Base-by-base conservation (phyloP, 2,329 filamentous ascomycete genomes). In the Hymenoscyphus linearis region DNA sequence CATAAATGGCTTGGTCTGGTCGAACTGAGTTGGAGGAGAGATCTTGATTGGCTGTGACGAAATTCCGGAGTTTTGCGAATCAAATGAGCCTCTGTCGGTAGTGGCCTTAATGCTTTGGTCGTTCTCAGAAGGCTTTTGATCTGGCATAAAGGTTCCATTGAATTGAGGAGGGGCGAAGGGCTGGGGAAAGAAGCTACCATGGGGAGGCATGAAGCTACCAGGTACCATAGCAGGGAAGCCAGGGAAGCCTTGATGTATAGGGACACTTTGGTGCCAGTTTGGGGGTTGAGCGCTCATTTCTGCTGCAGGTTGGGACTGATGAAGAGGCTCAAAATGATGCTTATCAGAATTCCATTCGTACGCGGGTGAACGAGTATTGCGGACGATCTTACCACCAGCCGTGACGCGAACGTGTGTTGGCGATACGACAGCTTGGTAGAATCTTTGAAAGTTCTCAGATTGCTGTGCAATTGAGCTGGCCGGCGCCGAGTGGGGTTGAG, bases 351-450 rank as follows among this genome's bases (percentile, higher is more conserved):
- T 72, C 63, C 66, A 70, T 35, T 70, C 67, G 34, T 71, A 69
- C 35, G 57, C 47, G 37, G 69, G 68, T 53, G 65, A 79, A 52
- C 84, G 79, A 36, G 80, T 86, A 68, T 88, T 88, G 55, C 85
- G 85, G 1, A 88, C 85, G 67, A 88, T 88, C 40, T 84, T 79
- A 50, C 85, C 85, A 61, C 85, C 85, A 62, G 85, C 85, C 22
- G 85, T 88, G 56, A 88, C 85, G 16, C 85, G 82, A 64, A 88
- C 81, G 71, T 88, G 84, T 14, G 84, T 85, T 7, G 85, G 85
- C 36, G 85, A 88, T 4, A 84, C 80, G n/a, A 88, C 85, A 12
- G 85, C 84, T 70, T 85, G 85, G 74, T 85, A 87, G 70, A 88
- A 88, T 58, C 81, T 79, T 71, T 86, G 82, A 66, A 88, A 88